Percentiles rank a stretch among this genome's conserved stretches.
Conservation (phyloP, 805 yeast genomes). For the Candida xiaguanensis region DNA sequence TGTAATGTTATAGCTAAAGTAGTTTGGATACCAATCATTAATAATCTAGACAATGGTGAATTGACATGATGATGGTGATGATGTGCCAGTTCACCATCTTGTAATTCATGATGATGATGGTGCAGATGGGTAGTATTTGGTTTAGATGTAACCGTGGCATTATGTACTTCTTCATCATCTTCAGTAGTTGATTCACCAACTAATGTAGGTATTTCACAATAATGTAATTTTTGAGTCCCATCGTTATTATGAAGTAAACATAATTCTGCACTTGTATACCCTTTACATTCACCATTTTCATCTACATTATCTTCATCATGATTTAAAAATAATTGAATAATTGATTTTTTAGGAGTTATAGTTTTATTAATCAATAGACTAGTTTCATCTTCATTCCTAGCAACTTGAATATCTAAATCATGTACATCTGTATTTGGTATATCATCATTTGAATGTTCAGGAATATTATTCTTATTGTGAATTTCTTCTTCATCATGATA, state of each 20-base stretch:
- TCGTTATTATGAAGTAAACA: slow-evolving; percentile 15
- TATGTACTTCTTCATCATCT: neutral
- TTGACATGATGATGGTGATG: slow-evolving; percentile 79
- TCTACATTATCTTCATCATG: slow-evolving; percentile 17
- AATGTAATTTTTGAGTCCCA: slow-evolving; percentile 22
- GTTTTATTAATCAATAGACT: slow-evolving; percentile 14
- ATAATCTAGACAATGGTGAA: slow-evolving; percentile 71
- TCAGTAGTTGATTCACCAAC: slow-evolving; percentile 9
- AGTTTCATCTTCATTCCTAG: slow-evolving; percentile 15
- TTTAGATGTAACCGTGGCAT: neutral
- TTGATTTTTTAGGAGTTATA: slow-evolving; percentile 16
- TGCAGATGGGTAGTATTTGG: neutral
- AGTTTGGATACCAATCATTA: slow-evolving; percentile 88
- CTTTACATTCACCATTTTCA: slow-evolving; percentile 44
- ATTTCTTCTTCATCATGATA: slow-evolving; percentile 15
- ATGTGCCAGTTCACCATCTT: slow-evolving; percentile 21
- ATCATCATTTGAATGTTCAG: no score
- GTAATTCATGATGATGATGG: slow-evolving; percentile 11
- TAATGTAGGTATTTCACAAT: slow-evolving; percentile 34
- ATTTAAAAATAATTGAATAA: slow-evolving; percentile 24
- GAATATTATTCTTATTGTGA: no score
- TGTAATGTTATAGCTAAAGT: slow-evolving; percentile 83
- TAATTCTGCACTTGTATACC: slow-evolving; percentile 42
- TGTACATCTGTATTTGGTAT: neutral
- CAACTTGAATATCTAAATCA: neutral